Evolutionary conservation across 176 grass and related monocot species (phyloP).

Genomic region (Musa acuminata): DNA sequence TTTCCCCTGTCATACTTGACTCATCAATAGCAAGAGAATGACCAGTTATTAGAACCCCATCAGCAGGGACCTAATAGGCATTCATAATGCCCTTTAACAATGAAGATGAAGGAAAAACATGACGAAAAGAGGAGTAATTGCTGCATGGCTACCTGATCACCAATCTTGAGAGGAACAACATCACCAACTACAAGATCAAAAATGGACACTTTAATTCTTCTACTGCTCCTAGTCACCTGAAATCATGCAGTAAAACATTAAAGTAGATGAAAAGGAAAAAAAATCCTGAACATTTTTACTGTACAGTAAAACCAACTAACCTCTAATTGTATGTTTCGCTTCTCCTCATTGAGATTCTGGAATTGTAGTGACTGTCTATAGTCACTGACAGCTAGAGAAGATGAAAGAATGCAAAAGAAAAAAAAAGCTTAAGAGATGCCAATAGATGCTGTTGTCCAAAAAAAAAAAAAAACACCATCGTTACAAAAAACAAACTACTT

Average conservation of each 20-base stretch:
- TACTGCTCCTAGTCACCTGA: conserved; percentile 77
- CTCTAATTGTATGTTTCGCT: conserved; percentile 88
- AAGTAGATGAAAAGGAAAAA: conserved; percentile 5
- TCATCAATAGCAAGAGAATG: conserved; percentile 91
- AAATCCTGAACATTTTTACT: neutral
- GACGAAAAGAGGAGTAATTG: neutral
- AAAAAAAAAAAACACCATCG: neutral
- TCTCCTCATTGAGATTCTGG: conserved; percentile 93
- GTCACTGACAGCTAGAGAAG: conserved; percentile 61
- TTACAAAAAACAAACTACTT: neutral
- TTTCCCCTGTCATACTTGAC: conserved; percentile 97
- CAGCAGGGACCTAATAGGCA: conserved; percentile 65
- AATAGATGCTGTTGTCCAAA: neutral
- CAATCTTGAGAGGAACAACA: conserved; percentile 83
- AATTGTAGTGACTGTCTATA: conserved; percentile 89
- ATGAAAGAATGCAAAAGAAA: conserved; percentile 13
- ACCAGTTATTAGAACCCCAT: conserved; percentile 81
- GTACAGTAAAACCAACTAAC: conserved; percentile 12
- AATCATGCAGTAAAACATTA: conserved; percentile 2
- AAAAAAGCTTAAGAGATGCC: neutral
- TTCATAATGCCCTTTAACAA: conserved; percentile 23
- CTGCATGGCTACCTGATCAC: conserved; percentile 61
- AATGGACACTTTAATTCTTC: conserved; percentile 69
- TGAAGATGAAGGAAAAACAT: conserved; percentile 3
- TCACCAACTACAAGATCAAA: conserved; percentile 89